A percentile compares a stretch with the other conserved stretches of the same genome.
Conservation (phyloP, 768 basidiomycete species). For the Strobilomyces dryophilus region DNA sequence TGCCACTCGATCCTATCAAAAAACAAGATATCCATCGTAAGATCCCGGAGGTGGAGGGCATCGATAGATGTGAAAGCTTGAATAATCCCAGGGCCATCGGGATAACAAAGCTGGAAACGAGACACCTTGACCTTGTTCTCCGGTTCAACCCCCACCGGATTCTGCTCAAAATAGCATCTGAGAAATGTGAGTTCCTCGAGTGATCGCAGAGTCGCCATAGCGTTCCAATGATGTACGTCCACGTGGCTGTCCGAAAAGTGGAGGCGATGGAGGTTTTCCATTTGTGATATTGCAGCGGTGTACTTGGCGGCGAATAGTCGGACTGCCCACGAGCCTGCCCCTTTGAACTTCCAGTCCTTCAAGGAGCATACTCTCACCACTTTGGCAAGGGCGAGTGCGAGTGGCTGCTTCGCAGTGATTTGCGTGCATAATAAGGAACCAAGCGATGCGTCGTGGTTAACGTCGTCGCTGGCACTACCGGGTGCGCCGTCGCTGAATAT, state of each 20-base stretch:
- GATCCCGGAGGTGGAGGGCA: too few relatives aligned
- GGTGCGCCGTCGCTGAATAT: slow-evolving; percentile 13
- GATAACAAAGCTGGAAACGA: too few relatives aligned
- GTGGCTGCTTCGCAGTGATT: slow-evolving; percentile 22
- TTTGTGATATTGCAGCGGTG: slow-evolving; percentile 16
- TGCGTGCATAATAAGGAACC: slow-evolving; percentile 23
- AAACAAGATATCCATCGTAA: neutral
- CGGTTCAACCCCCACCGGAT: too few relatives aligned
- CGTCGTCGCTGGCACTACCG: too few relatives aligned
- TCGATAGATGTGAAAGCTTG: too few relatives aligned
- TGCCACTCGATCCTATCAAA: neutral
- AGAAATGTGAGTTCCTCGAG: too few relatives aligned
- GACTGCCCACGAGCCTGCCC: neutral
- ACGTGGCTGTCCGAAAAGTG: neutral
- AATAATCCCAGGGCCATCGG: too few relatives aligned
- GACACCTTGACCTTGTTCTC: too few relatives aligned
- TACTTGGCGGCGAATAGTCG: neutral
- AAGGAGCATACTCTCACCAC: slow-evolving; percentile 27
- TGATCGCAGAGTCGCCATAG: too few relatives aligned
- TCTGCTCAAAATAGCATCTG: too few relatives aligned
- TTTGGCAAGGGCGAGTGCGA: slow-evolving; percentile 28
- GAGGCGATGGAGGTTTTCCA: slow-evolving; percentile 17
- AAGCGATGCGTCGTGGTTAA: neutral
- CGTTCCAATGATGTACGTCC: too few relatives aligned
- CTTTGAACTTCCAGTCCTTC: neutral